Evolutionary conservation across 208 protist species (phyloP).

Genomic region (Phytomonas sp.): DNA sequence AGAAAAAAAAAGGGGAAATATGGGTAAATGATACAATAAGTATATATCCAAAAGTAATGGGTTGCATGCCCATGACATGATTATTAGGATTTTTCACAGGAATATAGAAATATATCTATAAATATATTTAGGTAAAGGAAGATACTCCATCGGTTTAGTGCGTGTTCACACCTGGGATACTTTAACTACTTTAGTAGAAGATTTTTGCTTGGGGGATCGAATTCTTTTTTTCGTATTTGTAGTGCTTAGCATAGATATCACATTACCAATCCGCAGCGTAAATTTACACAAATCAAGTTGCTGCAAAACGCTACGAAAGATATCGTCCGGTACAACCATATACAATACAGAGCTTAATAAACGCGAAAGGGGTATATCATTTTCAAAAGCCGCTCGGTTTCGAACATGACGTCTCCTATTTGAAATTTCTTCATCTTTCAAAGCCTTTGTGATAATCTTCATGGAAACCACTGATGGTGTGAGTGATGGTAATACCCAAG

Average conservation of each 20-base stretch:
- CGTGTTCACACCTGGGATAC: not conserved
- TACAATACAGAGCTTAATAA: slow-evolving; percentile 11
- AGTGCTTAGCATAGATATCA: not conserved
- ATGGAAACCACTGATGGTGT: slow-evolving; percentile 19
- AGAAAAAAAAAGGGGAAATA: not conserved
- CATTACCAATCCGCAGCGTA: not conserved
- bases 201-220: not conserved
- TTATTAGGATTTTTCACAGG: not conserved
- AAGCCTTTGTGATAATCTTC: slow-evolving; percentile 17
- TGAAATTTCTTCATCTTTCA: not conserved
- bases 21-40: not conserved
- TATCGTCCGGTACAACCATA: slow-evolving; percentile 45
- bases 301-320: slow-evolving; percentile 61
- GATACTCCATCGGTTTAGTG: not conserved
- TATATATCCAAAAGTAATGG: not conserved
- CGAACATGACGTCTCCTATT: not conserved
- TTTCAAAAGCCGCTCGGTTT: not conserved
- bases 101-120: not conserved
- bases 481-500: slow-evolving; percentile 33
- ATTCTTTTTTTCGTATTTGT: not conserved
- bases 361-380: not conserved
- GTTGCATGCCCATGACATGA: not conserved
- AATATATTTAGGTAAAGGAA: not conserved
- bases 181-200: not conserved
- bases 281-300: slow-evolving; percentile 14